Percentiles rank a stretch among this genome's conserved stretches.
phyloP scores from a whole-genome alignment of 768 basidiomycete genomes.

The Mycena sanguinolenta region DNA sequence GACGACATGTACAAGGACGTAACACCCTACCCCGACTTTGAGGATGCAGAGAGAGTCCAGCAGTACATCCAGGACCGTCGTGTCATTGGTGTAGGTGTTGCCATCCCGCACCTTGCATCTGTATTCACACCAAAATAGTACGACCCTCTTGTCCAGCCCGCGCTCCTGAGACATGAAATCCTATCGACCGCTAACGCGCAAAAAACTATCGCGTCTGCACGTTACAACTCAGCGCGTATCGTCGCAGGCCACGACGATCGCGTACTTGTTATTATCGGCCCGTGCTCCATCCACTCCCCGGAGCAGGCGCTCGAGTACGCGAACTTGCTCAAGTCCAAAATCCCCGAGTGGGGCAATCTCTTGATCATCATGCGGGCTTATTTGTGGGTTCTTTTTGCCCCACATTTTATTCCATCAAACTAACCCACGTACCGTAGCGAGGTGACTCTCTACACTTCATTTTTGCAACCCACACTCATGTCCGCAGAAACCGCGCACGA shows the following conservation, averaged over 20 bases:
- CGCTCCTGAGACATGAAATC: conserved; percentile 90
- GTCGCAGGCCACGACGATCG: conserved; percentile 89
- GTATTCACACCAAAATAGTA: conserved; percentile 65
- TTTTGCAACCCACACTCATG: conserved; percentile 29
- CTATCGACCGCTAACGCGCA: conserved; percentile 73
- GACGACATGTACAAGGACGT: conserved; percentile 62
- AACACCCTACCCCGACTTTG: conserved; percentile 73
- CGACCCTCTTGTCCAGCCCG: conserved; percentile 96
- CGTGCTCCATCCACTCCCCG: conserved; percentile 94
- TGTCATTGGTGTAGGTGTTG: conserved; percentile 77
- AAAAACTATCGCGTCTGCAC: conserved; percentile 83
- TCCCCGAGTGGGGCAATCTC: conserved; percentile 78
- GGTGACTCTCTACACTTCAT: conserved; percentile 38
- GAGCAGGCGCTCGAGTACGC: conserved; percentile 90
- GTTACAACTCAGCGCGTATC: conserved; percentile 83
- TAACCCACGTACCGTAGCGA: conserved; percentile 46
- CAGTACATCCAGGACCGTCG: conserved; percentile 86
- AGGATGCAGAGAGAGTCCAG: conserved; percentile 73
- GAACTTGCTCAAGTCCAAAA: conserved; percentile 74
- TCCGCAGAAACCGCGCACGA: conserved; percentile 92
- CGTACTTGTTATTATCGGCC: conserved; percentile 92
- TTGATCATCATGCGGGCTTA: conserved; percentile 97
- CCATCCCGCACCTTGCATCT: neutral
- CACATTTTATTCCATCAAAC: conserved; percentile 21
- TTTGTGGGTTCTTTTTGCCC: conserved; percentile 77